phyloP scores from a whole-genome alignment of 495 filamentous ascomycete species.

The Aspergillus heteromorphus region DNA sequence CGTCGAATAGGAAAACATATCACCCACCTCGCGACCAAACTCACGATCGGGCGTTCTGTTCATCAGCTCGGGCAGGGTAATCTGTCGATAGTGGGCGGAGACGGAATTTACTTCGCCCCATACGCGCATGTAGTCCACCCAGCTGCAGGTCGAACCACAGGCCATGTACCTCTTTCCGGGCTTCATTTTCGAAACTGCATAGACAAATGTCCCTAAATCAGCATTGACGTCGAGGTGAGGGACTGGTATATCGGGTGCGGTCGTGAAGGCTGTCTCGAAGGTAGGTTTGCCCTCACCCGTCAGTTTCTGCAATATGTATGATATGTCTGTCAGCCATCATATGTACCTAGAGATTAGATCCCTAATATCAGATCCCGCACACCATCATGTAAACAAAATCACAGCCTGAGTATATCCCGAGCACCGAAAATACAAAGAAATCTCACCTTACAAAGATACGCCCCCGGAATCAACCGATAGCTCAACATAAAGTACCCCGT shows the following conservation, averaged over 20 bases:
- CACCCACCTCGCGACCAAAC: constrained; percentile 28
- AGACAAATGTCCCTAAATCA: constrained; percentile 38
- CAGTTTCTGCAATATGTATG: constrained; percentile 10
- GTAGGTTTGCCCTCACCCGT: constrained; percentile 15
- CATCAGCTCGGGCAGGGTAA: constrained; percentile 32
- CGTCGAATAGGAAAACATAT: constrained; percentile 34
- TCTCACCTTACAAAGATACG: constrained; percentile 24
- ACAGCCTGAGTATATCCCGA: neutral
- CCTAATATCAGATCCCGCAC: too few species aligned
- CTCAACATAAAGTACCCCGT: constrained; percentile 41
- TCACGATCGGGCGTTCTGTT: constrained; percentile 22
- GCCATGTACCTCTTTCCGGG: constrained; percentile 40
- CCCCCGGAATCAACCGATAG: constrained; percentile 28
- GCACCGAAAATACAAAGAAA: neutral
- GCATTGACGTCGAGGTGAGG: constrained; percentile 36
- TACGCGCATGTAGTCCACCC: constrained; percentile 26
- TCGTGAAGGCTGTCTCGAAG: constrained; percentile 36
- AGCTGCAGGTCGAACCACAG: constrained; percentile 26
- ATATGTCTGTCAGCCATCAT: neutral
- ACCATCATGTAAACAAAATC: neutral
- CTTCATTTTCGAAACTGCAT: constrained; percentile 37
- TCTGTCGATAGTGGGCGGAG: constrained; percentile 24
- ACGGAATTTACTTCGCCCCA: constrained; percentile 27
- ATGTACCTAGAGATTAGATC: too few species aligned
- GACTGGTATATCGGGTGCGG: constrained; percentile 17